Percentiles rank a stretch among this genome's conserved stretches.
These are phyloP conservation scores for Vicia villosa DNA, from an alignment of 306 rosid genomes.

Conservation along the genomic window DNA sequence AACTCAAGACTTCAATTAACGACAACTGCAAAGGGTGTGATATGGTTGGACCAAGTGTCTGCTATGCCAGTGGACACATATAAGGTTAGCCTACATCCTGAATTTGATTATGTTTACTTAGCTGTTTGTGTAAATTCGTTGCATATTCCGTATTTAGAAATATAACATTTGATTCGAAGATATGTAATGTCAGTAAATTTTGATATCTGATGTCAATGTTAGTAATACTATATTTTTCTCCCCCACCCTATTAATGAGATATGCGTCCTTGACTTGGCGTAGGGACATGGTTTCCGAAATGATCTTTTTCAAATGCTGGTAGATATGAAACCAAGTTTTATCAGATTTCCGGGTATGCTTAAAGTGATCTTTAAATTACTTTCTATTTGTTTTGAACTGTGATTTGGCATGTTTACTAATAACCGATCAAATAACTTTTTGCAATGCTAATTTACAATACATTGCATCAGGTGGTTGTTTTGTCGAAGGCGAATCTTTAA, in stretches of 20 bases:
- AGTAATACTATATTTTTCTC: constrained; percentile 15
- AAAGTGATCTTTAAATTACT: background rate
- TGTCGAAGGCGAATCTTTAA: constrained; percentile 93
- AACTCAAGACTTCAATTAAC: constrained; percentile 47
- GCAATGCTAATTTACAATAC: constrained; percentile 17
- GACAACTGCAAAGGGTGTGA: constrained; percentile 43
- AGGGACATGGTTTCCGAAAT: constrained; percentile 90
- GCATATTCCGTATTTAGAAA: background rate
- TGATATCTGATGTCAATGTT: background rate
- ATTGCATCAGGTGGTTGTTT: constrained; percentile 73
- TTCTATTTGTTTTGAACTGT: background rate
- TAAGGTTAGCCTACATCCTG: constrained; percentile 41
- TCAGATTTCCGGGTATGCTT: constrained; percentile 86
- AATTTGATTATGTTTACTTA: constrained; percentile 8
- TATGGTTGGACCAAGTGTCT: constrained; percentile 56
- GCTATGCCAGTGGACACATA: constrained; percentile 50
- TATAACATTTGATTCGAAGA: background rate
- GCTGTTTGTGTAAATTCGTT: background rate
- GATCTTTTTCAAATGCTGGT: constrained; percentile 66
- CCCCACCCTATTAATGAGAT: constrained; percentile 19
- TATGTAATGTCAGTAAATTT: constrained; percentile 1
- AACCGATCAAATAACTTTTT: constrained; percentile 24
- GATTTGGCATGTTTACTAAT: background rate
- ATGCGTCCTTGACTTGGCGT: constrained; percentile 38
- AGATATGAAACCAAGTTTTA: constrained; percentile 67